Evolutionary conservation across 2,329 filamentous ascomycete genomes (phyloP).

Genomic region (Botrytis galanthina): DNA sequence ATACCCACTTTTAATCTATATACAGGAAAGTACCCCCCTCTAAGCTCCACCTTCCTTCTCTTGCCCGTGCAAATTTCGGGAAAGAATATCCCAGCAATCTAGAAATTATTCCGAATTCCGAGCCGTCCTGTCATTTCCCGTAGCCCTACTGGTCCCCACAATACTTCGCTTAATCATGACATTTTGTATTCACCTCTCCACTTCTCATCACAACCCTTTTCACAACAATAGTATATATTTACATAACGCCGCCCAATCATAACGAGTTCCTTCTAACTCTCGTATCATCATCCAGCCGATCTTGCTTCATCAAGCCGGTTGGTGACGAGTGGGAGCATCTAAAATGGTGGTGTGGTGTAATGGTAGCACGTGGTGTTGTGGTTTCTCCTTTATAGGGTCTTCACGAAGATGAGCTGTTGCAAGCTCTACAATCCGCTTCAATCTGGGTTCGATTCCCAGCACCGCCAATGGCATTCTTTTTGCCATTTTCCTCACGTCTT

Average conservation of each 20-base stretch:
- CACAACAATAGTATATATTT: not conserved
- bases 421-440: not conserved
- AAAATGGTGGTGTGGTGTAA: conserved; percentile 21
- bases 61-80: conserved; percentile 1
- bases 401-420: not conserved
- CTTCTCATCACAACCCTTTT: not conserved
- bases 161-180: not conserved
- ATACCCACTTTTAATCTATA: too few relatives aligned
- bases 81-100: not conserved
- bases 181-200: not conserved
- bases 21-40: too few relatives aligned
- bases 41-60: too few relatives aligned
- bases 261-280: not conserved
- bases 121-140: not conserved
- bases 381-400: conserved; percentile 9
- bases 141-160: conserved; percentile 6
- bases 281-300: not conserved
- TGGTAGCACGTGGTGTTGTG: conserved; percentile 22
- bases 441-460: conserved; percentile 22
- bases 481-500: not conserved
- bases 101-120: not conserved
- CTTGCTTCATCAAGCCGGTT: conserved; percentile 1
- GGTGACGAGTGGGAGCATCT: not conserved
- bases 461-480: not conserved
- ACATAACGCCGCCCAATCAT: rapidly evolving